Percentiles rank a stretch among this genome's conserved stretches.
phyloP scores from a whole-genome alignment of 495 filamentous ascomycete species.

The Beverwykella pulmonaria region DNA sequence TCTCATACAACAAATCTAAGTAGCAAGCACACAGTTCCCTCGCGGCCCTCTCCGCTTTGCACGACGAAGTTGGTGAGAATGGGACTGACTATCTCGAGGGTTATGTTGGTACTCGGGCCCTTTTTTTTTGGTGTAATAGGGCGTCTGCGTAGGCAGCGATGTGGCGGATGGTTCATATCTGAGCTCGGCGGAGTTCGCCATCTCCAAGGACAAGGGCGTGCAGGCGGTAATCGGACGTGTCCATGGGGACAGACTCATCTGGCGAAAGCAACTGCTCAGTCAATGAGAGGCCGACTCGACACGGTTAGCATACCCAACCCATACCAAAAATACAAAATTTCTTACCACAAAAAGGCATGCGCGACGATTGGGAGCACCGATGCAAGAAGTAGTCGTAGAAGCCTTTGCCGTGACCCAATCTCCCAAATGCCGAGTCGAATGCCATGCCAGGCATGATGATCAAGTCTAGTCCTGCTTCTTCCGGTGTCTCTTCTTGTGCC shows the following conservation, averaged over 20 bases:
- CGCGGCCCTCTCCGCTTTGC: neutral
- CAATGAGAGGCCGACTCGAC: constrained; percentile 76
- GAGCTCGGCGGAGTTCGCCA: constrained; percentile 37
- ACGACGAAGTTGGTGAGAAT: neutral
- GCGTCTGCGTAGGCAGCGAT: neutral
- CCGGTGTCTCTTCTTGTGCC: constrained; percentile 34
- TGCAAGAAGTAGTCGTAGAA: constrained; percentile 94
- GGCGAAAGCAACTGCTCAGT: constrained; percentile 77
- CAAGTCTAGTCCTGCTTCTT: constrained; percentile 69
- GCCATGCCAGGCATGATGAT: constrained; percentile 93
- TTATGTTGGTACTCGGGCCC: neutral
- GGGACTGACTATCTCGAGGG: neutral
- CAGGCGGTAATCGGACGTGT: constrained; percentile 65
- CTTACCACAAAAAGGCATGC: constrained; percentile 69
- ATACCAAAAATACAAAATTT: constrained; percentile 15
- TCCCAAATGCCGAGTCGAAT: constrained; percentile 74
- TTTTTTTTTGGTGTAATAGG: neutral
- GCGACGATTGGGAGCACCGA: constrained; percentile 58
- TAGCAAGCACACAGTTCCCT: neutral
- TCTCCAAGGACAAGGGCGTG: constrained; percentile 69
- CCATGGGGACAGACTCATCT: constrained; percentile 65
- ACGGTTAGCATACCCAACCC: constrained; percentile 34
- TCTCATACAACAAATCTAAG: constrained; percentile 76
- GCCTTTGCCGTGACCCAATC: constrained; percentile 92
- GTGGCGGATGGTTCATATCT: constrained; percentile 8